Evolutionary conservation across 1,284 basidiomycete genomes (phyloP).

Genomic region (Cryptococcus sp.): DNA sequence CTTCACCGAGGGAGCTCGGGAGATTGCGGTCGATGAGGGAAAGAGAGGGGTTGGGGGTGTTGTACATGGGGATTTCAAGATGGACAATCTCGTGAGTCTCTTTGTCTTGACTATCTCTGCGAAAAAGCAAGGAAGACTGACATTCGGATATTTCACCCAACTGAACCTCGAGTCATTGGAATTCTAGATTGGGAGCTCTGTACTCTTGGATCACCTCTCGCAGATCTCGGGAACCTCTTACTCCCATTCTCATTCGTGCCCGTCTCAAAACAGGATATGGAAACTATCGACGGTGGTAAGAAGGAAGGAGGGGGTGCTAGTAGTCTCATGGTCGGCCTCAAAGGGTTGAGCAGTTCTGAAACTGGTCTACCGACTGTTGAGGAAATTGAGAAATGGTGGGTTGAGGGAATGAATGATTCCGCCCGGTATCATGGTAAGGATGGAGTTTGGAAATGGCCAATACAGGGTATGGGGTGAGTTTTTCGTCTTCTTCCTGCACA

Average conservation of each 20-base stretch:
- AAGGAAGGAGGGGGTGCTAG: conserved; percentile 9
- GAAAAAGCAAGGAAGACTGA: not conserved
- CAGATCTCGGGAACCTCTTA: conserved; percentile 87
- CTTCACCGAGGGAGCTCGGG: conserved; percentile 56
- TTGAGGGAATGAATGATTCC: conserved; percentile 40
- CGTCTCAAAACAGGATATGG: conserved; percentile 15
- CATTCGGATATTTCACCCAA: conserved; percentile 73
- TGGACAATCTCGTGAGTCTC: conserved; percentile 68
- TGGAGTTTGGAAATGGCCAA: conserved; percentile 34
- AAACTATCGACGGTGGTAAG: not conserved
- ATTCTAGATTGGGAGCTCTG: conserved; percentile 96
- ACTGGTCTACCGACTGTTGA: conserved; percentile 64
- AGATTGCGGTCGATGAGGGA: conserved; percentile 67
- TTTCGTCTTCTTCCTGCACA: not conserved
- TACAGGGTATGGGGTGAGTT: conserved; percentile 39
- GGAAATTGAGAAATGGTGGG: conserved; percentile 59
- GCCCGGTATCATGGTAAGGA: conserved; percentile 19
- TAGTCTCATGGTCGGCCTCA: conserved; percentile 55
- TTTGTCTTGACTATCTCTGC: not conserved
- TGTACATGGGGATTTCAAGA: conserved; percentile 94
- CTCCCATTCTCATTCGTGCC: conserved; percentile 73
- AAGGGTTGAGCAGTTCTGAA: conserved; percentile 54
- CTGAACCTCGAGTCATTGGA: conserved; percentile 84
- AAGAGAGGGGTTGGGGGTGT: conserved; percentile 58
- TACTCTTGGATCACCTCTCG: conserved; percentile 82